Base-by-base conservation (phyloP, 78 protist genomes). In the Planoprotostelium fungivorum region DNA sequence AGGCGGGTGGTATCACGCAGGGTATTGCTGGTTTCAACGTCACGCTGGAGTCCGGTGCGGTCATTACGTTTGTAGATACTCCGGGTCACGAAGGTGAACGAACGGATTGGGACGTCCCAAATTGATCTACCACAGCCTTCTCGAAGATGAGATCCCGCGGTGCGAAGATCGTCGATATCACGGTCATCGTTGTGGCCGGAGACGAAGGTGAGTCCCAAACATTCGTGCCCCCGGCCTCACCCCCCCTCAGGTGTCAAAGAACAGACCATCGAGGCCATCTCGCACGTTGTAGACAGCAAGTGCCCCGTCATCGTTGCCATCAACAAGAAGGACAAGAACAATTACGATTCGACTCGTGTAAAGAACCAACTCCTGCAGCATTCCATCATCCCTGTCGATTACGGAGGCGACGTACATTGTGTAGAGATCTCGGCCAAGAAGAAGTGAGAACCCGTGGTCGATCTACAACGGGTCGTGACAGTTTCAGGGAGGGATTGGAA, bases 1-100 rank as follows among this genome's bases (percentile, higher is more conserved):
- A 51, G 90, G 98, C 99, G 0, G 99, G 99, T 23, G 97, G 99
- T 29, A 98, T 98, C 92, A 98, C 99, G n/a, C 99, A 98, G 88
- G 89, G 90, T 84, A 92, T 98, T 37, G 98, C 95, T 37, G 94
- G 92, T 23, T 96, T 93, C 29, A 91, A 89, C 36, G 94, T 94
- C 0, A 83, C 34, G 23, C 35, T 89, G 31, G 36, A 35, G 28
- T 0, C 38, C 31, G 92, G 88, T 34, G 35, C 90, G 23, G 36
- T 86, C 34, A 51, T 96, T 31, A 96, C 98, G 16, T 98, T 97
- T 84, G 87, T 98, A 88, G 98, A 97, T 87, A 97, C 99, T 1
- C 99, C 99, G 0, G 99, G 99, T 31, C 99, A 98, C 90, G 98
- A 37, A 85, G 87, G 63, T 85, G 16, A 25, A 23, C 23, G 29